These are phyloP conservation scores for Aureobasidium sp. DNA, from an alignment of 2,329 filamentous ascomycete genomes.

Conservation along the genomic window DNA sequence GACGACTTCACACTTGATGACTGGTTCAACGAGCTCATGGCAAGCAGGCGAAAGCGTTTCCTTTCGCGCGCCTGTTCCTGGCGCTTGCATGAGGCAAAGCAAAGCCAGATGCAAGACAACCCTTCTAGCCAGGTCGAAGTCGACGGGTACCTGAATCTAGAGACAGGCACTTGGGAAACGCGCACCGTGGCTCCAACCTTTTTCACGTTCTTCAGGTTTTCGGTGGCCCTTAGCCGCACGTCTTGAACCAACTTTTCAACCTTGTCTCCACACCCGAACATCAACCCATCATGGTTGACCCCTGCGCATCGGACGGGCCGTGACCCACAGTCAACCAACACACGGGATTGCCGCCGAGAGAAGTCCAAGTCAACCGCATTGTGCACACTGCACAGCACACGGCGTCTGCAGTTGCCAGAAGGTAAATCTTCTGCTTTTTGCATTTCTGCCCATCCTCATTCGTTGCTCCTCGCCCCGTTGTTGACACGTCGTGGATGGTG, in stretches of 20 bases:
- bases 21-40: neutral
- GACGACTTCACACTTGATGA: neutral
- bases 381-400: constrained; percentile 6
- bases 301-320: constrained; percentile 3
- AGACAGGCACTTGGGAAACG: constrained; percentile 2
- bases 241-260: constrained; percentile 1
- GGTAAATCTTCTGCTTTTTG: constrained; percentile 5
- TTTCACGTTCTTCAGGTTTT: constrained; percentile 2
- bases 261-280: constrained; percentile 12
- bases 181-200: constrained; percentile 5
- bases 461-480: constrained; percentile 3
- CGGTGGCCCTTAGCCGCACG: constrained; percentile 8
- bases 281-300: constrained; percentile 4
- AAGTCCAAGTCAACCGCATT: constrained; percentile 6
- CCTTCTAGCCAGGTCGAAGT: constrained; percentile 8
- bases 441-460: constrained; percentile 4
- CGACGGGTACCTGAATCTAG: constrained; percentile 7
- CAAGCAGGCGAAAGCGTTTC: neutral
- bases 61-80: constrained; percentile 8
- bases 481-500: constrained; percentile 6
- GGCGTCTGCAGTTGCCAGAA: constrained; percentile 8
- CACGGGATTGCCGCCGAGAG: constrained; percentile 8
- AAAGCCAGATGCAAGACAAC: constrained; percentile 4
- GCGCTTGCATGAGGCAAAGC: constrained; percentile 10
- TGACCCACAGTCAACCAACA: constrained; percentile 13